These are phyloP conservation scores for Botryotinia calthae DNA, from an alignment of 2,329 filamentous ascomycete species.

Conservation along the genomic window DNA sequence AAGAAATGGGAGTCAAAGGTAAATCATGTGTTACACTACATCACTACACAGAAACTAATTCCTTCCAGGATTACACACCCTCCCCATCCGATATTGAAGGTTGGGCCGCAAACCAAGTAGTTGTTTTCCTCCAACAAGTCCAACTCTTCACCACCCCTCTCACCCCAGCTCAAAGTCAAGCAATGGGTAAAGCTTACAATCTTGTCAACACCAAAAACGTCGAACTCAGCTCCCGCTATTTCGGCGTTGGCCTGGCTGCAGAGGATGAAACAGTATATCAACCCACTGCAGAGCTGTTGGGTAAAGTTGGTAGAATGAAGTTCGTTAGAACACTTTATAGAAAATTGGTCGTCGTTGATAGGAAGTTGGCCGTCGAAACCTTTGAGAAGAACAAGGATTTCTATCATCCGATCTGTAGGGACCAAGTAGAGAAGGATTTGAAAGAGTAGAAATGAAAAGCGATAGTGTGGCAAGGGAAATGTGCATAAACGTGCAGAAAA, in stretches of 20 bases:
- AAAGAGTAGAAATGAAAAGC: background rate
- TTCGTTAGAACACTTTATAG: slow-evolving; percentile 86
- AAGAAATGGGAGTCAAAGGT: slow-evolving; percentile 72
- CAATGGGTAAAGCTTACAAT: slow-evolving; percentile 73
- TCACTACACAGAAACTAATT: background rate
- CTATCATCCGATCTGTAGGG: slow-evolving; percentile 90
- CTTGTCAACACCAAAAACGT: slow-evolving; percentile 76
- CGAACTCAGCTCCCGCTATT: slow-evolving; percentile 79
- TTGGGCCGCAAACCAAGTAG: slow-evolving; percentile 82
- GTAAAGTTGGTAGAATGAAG: slow-evolving; percentile 91
- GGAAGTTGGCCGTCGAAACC: slow-evolving; percentile 71
- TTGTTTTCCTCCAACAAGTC: slow-evolving; percentile 84
- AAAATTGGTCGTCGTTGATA: slow-evolving; percentile 70
- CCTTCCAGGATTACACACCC: slow-evolving; percentile 56
- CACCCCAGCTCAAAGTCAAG: slow-evolving; percentile 60
- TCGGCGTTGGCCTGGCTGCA: slow-evolving; percentile 73
- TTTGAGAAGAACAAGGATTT: slow-evolving; percentile 88
- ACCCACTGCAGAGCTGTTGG: slow-evolving; percentile 71
- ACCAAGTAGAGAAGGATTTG: slow-evolving; percentile 84
- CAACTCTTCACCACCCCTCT: slow-evolving; percentile 66
- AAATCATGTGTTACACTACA: slow-evolving; percentile 29
- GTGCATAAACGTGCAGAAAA: background rate
- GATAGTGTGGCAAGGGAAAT: background rate
- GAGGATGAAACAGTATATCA: slow-evolving; percentile 67
- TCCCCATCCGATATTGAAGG: slow-evolving; percentile 63